Evolutionary conservation across 176 grass and related monocot genomes (phyloP).

Genomic region (Neostapfia colusana): DNA sequence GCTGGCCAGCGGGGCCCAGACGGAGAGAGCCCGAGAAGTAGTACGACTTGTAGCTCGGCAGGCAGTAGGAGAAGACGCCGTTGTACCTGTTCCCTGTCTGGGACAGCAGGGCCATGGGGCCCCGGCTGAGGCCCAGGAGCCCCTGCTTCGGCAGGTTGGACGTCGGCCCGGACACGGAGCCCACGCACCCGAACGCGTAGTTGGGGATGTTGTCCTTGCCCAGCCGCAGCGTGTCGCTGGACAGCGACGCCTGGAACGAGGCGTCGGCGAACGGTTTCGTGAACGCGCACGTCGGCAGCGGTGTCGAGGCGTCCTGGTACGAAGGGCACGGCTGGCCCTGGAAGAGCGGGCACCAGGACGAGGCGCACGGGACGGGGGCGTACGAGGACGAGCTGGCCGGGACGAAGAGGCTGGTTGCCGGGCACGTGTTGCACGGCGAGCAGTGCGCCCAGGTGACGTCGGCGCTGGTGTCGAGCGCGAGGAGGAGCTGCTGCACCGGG

Average conservation of each 20-base stretch:
- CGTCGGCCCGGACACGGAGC: slow-evolving; percentile 53
- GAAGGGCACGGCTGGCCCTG: slow-evolving; percentile 57
- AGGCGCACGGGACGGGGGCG: slow-evolving; percentile 66
- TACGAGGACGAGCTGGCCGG: slow-evolving; percentile 81
- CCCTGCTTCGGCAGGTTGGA: slow-evolving; percentile 79
- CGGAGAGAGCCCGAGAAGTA: slow-evolving; percentile 93
- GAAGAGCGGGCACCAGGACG: slow-evolving; percentile 71
- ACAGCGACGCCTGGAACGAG: slow-evolving; percentile 62
- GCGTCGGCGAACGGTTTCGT: slow-evolving; percentile 70
- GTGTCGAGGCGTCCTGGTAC: not conserved
- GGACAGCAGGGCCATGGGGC: slow-evolving; percentile 69
- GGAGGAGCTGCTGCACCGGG: slow-evolving; percentile 63
- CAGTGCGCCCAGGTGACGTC: slow-evolving; percentile 89
- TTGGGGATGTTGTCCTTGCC: slow-evolving; percentile 55
- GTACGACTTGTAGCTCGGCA: slow-evolving; percentile 89
- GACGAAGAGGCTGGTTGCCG: slow-evolving; percentile 53
- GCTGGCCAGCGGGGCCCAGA: slow-evolving; percentile 72
- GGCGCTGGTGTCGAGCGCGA: slow-evolving; percentile 89
- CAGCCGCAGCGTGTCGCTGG: slow-evolving; percentile 65
- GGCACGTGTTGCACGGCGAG: slow-evolving; percentile 75
- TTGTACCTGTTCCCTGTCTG: slow-evolving; percentile 59
- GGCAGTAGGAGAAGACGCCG: slow-evolving; percentile 95
- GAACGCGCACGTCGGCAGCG: slow-evolving; percentile 65
- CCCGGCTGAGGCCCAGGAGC: slow-evolving; percentile 65
- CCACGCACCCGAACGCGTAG: slow-evolving; percentile 84